These are phyloP conservation scores for Trichoderma asperellum DNA, from an alignment of 2,329 filamentous ascomycete genomes.

Conservation along the genomic window DNA sequence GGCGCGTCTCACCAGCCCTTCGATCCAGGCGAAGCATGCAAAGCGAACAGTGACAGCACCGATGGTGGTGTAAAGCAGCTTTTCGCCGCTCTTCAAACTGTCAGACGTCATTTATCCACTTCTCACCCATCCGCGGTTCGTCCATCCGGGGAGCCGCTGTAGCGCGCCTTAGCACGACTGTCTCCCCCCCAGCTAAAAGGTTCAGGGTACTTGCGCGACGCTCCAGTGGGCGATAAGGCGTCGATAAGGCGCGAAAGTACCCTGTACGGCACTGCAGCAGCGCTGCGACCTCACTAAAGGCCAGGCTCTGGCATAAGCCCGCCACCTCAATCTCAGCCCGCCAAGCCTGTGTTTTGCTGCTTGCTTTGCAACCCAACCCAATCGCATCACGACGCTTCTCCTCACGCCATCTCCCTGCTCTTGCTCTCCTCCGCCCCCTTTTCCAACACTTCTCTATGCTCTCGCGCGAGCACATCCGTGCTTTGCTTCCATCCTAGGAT, in stretches of 20 bases:
- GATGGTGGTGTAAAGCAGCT: neutral
- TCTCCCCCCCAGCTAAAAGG: neutral
- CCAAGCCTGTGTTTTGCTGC: constrained; percentile 19
- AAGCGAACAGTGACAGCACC: neutral
- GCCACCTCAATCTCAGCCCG: constrained; percentile 24
- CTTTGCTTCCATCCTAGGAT: neutral
- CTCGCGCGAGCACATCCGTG: neutral
- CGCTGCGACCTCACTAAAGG: neutral
- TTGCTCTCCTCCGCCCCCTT: neutral
- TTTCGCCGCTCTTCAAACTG: neutral
- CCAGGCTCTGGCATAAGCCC: constrained; percentile 5
- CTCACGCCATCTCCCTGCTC: constrained; percentile 21
- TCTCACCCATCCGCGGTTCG: neutral
- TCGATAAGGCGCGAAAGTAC: constrained; percentile 7
- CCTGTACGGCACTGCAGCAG: constrained; percentile 6
- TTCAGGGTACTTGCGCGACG: neutral
- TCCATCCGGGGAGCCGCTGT: constrained; percentile 16
- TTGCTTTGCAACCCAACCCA: constrained; percentile 25
- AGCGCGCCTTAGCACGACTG: neutral
- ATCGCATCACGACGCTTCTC: constrained; percentile 23
- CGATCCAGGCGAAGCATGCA: neutral
- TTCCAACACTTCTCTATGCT: neutral
- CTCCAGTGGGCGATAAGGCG: constrained; percentile 7
- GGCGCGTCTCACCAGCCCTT: neutral
- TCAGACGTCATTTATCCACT: constrained; percentile 21